A percentile compares a stretch with the other conserved stretches of the same genome.
phyloP scores from a whole-genome alignment of 495 filamentous ascomycete species.

The Chaetomium cochliodes region DNA sequence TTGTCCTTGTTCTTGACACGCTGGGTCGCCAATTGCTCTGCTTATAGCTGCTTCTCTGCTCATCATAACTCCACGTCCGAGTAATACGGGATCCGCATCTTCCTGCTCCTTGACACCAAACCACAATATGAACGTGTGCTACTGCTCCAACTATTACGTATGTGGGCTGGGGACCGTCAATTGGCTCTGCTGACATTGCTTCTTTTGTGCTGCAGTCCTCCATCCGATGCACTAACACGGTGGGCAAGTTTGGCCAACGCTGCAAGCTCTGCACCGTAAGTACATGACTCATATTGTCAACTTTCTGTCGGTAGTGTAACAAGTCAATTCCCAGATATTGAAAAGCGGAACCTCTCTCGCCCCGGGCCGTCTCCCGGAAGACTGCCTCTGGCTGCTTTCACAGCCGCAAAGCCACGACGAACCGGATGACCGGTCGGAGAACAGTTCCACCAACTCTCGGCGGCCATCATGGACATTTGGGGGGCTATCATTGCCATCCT shows the following conservation, averaged over 20 bases:
- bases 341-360: slow-evolving; percentile 33
- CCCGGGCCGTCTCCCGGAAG: slow-evolving; percentile 28
- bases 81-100: not conserved
- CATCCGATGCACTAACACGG: slow-evolving; percentile 48
- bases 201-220: slow-evolving; percentile 32
- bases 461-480: not conserved
- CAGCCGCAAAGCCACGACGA: not conserved
- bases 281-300: slow-evolving; percentile 5
- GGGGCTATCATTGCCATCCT: not conserved
- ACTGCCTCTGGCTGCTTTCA: slow-evolving; percentile 22
- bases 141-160: slow-evolving; percentile 57
- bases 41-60: not conserved
- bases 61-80: not conserved
- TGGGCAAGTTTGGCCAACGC: slow-evolving; percentile 45
- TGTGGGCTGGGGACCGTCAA: slow-evolving; percentile 10
- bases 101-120: not conserved
- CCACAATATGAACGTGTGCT: slow-evolving; percentile 37
- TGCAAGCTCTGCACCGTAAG: slow-evolving; percentile 47
- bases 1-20: not conserved
- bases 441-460: not conserved
- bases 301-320: not conserved
- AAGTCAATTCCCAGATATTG: slow-evolving; percentile 11
- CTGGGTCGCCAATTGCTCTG: not conserved
- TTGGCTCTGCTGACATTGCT: not conserved
- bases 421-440: not conserved